These are phyloP conservation scores for Volvox reticuliferus DNA, from an alignment of 139 green algal species.

Conservation along the genomic window DNA sequence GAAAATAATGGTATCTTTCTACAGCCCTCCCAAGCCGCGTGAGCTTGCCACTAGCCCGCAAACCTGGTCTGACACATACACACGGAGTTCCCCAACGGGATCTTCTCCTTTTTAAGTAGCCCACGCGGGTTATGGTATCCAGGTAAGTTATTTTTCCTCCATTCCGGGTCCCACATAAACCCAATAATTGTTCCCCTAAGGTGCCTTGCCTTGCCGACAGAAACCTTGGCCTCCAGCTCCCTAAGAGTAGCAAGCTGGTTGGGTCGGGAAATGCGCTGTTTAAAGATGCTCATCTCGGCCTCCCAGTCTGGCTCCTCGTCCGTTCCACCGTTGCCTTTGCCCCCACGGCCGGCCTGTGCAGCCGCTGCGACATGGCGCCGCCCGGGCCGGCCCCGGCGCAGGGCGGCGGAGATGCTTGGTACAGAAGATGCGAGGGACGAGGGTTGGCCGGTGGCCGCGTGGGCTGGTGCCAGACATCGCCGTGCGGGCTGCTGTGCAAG, in stretches of 20 bases:
- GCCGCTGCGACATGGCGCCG: neutral
- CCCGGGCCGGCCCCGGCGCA: neutral
- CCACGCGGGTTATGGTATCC: too few relatives aligned
- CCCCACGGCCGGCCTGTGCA: neutral
- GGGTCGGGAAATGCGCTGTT: conserved; percentile 76
- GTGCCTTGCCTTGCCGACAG: conserved; percentile 74
- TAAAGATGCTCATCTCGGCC: conserved; percentile 89
- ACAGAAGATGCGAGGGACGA: neutral
- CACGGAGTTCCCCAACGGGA: too few relatives aligned
- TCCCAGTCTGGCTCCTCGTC: conserved; percentile 83
- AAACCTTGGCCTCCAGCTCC: conserved; percentile 79
- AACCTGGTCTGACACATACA: too few relatives aligned
- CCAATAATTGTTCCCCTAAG: neutral
- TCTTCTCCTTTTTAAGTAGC: too few relatives aligned
- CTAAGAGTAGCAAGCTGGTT: conserved; percentile 88
- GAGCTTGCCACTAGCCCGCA: too few relatives aligned
- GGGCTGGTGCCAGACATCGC: neutral
- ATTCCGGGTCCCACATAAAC: neutral
- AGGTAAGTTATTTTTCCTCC: too few relatives aligned
- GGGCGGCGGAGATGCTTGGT: neutral
- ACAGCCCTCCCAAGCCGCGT: too few relatives aligned
- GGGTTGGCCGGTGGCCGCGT: neutral
- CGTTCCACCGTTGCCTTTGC: conserved; percentile 15
- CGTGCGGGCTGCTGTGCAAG: neutral
- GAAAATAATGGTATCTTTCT: too few relatives aligned